These are phyloP conservation scores for Xylaria intraflava DNA, from an alignment of 495 filamentous ascomycete species.

Conservation along the genomic window DNA sequence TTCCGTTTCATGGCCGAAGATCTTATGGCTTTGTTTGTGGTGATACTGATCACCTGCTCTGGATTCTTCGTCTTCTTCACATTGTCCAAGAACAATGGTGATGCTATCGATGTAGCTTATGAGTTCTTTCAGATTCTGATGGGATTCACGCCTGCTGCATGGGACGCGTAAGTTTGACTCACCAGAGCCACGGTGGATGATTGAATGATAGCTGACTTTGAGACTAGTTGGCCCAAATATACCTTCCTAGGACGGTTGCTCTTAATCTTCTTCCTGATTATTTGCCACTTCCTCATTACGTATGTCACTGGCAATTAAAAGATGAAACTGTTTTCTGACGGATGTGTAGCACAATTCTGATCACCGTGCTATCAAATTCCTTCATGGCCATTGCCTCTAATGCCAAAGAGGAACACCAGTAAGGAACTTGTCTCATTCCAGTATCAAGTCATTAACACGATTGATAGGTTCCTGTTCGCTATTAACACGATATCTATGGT, in stretches of 20 bases:
- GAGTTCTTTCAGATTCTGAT: constrained; percentile 88
- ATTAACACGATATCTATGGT: constrained; percentile 95
- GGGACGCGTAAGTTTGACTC: constrained; percentile 39
- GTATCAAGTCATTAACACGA: neutral
- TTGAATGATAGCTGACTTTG: constrained; percentile 27
- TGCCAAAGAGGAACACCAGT: constrained; percentile 84
- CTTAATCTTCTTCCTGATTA: constrained; percentile 76
- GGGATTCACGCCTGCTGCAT: constrained; percentile 58
- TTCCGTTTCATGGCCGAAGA: constrained; percentile 90
- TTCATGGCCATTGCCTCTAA: constrained; percentile 93
- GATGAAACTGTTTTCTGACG: constrained; percentile 11
- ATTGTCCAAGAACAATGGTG: constrained; percentile 57
- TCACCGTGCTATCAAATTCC: constrained; percentile 87
- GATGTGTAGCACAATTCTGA: constrained; percentile 61
- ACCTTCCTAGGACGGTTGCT: constrained; percentile 68
- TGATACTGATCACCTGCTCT: constrained; percentile 79
- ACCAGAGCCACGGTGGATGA: neutral
- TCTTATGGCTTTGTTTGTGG: constrained; percentile 70
- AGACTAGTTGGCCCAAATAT: constrained; percentile 64
- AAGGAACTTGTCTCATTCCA: constrained; percentile 9
- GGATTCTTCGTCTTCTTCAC: constrained; percentile 94
- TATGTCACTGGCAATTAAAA: constrained; percentile 20
- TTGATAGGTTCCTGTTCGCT: constrained; percentile 71
- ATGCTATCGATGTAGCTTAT: constrained; percentile 68
- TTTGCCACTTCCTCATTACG: constrained; percentile 91